Base-by-base conservation (phyloP, 2,329 filamentous ascomycete species). In the Ophiostoma triangulosporum region DNA sequence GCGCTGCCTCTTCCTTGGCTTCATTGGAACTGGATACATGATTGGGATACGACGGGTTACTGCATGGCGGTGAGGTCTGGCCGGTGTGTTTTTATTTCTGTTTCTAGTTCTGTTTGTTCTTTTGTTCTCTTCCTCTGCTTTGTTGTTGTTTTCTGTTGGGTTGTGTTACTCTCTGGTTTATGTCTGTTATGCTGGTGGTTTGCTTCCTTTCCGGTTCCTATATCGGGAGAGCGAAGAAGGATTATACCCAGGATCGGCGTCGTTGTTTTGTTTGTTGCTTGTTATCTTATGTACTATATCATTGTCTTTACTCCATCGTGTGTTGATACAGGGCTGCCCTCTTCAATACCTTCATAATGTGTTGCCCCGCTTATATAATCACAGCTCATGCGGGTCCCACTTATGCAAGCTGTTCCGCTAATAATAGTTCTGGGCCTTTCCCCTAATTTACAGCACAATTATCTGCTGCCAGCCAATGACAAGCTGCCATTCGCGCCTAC, bases 191-290 rank as follows among this genome's bases (percentile, higher is more conserved):
- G 0, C 40, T 29, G 46, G 9, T 48, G n/a, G n/a, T 22, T 32
- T 50, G 29, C 31, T 6, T 27, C 20, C 17, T 26, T 33, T 31
- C 11, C 9, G 27, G 27, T 33, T 48, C 6, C 12, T n/a, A 7
- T 33, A 6, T 27, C 26, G 17, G 43, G 27, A n/a, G 22, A 31
- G 40, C 26, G 27, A 29, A 48, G 27, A n/a, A 48, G 45, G 45
- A 48, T 27, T 48, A 48, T 48, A 48, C 45, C 45, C 45, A 48
- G 45, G 45, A 32, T 31, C 14, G 45, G 45, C 45, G 45, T 48
- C 27, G 45, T 32, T 31, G 17, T 32, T 31, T 26, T 48, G 20
- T 31, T 29, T 29, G 12, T 20, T 20, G 20, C 1, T 20, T 8
- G 12, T 9, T 46, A 4, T 29, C n/a, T 9, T 7, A 35, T 11